Conservation (phyloP, 371 early-diverging fungal species). For the Apophysomyces sp. region DNA sequence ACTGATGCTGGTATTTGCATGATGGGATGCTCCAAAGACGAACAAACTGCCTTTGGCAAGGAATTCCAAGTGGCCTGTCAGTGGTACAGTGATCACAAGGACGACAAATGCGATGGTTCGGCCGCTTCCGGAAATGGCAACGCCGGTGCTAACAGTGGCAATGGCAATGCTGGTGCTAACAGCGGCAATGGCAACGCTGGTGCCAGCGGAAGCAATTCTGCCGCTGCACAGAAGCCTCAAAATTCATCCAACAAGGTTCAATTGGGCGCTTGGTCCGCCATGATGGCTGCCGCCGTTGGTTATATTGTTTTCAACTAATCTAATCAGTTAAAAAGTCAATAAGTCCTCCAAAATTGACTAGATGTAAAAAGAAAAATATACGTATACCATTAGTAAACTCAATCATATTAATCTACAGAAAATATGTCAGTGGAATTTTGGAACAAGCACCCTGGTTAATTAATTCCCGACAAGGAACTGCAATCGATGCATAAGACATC, state of each 20-base stretch:
- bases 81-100: constrained; percentile 29
- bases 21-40: constrained; percentile 23
- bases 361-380: no score
- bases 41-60: constrained; percentile 23
- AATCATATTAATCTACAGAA: no score
- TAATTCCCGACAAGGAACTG: no score
- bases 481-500: no score
- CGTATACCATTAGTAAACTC: no score
- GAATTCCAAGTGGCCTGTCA: constrained; percentile 18
- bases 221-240: background rate
- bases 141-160: background rate
- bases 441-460: no score
- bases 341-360: no score
- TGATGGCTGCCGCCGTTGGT: constrained; percentile 9
- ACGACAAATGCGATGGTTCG: constrained; percentile 16
- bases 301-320: constrained; percentile 9
- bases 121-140: background rate
- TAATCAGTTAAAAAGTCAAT: background rate
- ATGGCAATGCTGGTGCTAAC: background rate
- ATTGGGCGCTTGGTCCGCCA: constrained; percentile 2
- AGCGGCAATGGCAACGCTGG: background rate
- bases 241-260: constrained; percentile 7
- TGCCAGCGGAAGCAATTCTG: background rate
- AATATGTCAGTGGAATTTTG: no score
- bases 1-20: constrained; percentile 37